Conservation (phyloP, 2,329 filamentous ascomycete genomes). For the Alternaria gaisen region DNA sequence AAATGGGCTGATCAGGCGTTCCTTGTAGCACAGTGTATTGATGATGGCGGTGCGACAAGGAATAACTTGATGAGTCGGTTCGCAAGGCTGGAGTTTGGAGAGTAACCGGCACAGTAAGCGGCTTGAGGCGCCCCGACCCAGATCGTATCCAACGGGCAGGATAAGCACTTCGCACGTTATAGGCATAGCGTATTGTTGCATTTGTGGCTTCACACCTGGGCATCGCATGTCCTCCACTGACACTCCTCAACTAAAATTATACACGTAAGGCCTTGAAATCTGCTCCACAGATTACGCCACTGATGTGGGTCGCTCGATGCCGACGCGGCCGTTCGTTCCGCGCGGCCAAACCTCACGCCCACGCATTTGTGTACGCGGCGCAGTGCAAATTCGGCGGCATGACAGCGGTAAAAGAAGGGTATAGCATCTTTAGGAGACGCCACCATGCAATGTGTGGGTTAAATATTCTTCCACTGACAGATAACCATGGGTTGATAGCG, state of each 20-base stretch:
- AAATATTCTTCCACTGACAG: neutral
- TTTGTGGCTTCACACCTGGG: slow-evolving; percentile 8
- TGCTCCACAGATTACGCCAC: slow-evolving; percentile 17
- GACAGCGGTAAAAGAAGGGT: neutral
- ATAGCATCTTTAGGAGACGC: neutral
- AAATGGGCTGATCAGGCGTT: slow-evolving; percentile 72
- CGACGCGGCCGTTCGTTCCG: slow-evolving; percentile 9
- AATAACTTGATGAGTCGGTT: slow-evolving; percentile 56
- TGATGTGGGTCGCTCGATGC: slow-evolving; percentile 16
- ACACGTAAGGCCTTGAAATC: slow-evolving; percentile 10
- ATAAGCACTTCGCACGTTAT: slow-evolving; percentile 3
- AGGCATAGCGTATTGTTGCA: slow-evolving; percentile 6
- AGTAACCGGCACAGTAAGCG: neutral
- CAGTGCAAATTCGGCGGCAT: neutral
- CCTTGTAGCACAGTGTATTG: slow-evolving; percentile 66
- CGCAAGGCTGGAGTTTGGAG: slow-evolving; percentile 32
- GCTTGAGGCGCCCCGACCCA: neutral
- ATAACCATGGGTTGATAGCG: neutral
- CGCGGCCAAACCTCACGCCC: neutral
- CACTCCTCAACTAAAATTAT: slow-evolving; percentile 1
- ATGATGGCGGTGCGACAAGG: slow-evolving; percentile 57
- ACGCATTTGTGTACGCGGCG: neutral
- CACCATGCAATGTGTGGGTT: neutral
- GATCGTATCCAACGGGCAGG: slow-evolving; percentile 1
- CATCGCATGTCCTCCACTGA: slow-evolving; percentile 2